Base-by-base conservation (phyloP, 2,329 filamentous ascomycete genomes). In the Colletotrichum incanum region DNA sequence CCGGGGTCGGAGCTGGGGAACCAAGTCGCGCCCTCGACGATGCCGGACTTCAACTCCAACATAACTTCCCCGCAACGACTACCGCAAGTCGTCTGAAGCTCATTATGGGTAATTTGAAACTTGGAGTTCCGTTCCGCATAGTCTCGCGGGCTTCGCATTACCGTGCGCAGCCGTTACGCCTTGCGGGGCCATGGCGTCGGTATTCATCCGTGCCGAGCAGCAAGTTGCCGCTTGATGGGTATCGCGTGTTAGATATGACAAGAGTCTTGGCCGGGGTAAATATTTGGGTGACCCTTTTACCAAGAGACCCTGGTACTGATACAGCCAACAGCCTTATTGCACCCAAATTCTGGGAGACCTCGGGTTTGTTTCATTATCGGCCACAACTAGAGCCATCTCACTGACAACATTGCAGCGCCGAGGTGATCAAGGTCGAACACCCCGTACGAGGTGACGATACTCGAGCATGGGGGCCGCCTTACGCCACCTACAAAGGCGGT, bases 361-460 rank as follows among this genome's bases (percentile, higher is more conserved):
- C 77, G 96, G 96, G 96, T 98, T 90, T 81, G 91, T 75, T 11
- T 3, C 73, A 71, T 54, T 26, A 74, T 67, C 73, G 73, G 50
- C 63, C 65, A 73, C 76, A 69, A 20, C 5, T 23, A 14, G 26
- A 12, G 20, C 47, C 47, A 58, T 54, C 31, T 75, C 74, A 74
- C 77, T 81, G 79, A 82, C 76, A 72, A 60, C 75, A 58, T 50
- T 75, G 71, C 76, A 97, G 95, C 75, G 96, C 96, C 75, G 96
- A 99, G 81, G 92, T 99, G 41, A 98, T 99, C 84, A 99, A 99
- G 83, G 90, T 99, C 73, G 96, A 99, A 83, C 96, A 99, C 82
- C 96, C 96, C 5, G 91, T 91, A 6, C 89, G 94, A 69, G 96
- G 94, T 47, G 96, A 99, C 80, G 96, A 99, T 80, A 99, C 96